phyloP scores from a whole-genome alignment of 73 alveolate species.

The Loxodes magnus region DNA sequence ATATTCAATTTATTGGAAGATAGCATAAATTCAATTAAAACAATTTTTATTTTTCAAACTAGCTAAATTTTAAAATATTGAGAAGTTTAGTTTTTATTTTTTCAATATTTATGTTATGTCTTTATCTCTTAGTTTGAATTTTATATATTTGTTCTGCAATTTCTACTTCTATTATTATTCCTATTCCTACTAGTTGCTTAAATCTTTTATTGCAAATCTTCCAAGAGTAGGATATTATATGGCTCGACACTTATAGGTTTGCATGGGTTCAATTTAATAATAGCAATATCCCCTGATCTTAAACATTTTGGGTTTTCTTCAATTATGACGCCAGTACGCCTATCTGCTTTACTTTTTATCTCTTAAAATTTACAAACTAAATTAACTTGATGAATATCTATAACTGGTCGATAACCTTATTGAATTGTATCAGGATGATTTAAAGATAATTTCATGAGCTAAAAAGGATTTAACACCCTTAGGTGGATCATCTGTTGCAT shows the following conservation, averaged over 20 bases:
- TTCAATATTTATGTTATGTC: no score
- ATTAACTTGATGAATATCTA: constrained; percentile 24
- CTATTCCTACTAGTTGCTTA: background rate
- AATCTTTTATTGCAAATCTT: background rate
- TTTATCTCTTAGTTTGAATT: no score
- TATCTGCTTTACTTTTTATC: no score
- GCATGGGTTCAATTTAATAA: constrained; percentile 33
- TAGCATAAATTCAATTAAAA: no score
- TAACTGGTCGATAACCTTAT: constrained; percentile 25
- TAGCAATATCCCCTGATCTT: background rate
- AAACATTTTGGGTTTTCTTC: no score
- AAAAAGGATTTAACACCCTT: constrained; percentile 8
- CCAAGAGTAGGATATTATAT: constrained; percentile 5
- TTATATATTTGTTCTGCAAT: no score
- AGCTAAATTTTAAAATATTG: no score
- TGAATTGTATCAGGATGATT: constrained; percentile 24
- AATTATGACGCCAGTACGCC: background rate
- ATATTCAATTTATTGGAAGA: no score
- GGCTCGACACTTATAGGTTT: constrained; percentile 45
- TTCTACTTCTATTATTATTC: background rate
- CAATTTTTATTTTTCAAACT: no score
- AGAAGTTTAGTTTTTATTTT: no score
- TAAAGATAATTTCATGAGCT: constrained; percentile 34
- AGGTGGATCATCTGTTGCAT: background rate
- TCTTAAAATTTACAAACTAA: constrained; percentile 17